Base-by-base conservation (phyloP, 176 grass and related monocot genomes). In the Guadua angustifolia region DNA sequence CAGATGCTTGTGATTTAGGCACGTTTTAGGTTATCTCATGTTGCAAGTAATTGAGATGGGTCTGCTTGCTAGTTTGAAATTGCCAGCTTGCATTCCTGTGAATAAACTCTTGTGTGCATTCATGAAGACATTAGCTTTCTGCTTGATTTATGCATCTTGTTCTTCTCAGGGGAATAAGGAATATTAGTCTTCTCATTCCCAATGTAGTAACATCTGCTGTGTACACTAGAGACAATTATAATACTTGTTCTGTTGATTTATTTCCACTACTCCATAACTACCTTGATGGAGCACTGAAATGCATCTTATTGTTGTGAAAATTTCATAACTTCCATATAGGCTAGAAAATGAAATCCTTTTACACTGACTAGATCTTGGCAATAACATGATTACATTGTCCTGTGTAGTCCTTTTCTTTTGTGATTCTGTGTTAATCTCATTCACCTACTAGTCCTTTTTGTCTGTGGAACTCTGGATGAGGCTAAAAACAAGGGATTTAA, bases 51-150 rank as follows among this genome's bases (percentile, higher is more conserved):
- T 6, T 8, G 18, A 80, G 62, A 36, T n/a, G 12, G 14, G 1
- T 50, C 8, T 74, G 62, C 74, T 85, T 78, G 47, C 33, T 67
- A 57, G 39, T 44, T 85, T 58, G 32, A 16, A 38, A 77, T 53
- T 75, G 15, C 14, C 21, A 25, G 32, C 14, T 66, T 84, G 60
- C 59, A 42, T 51, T 19, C 24, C 24, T 0, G 0, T 81, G 22
- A 78, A 42, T 65, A 10, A 17, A 43, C 66, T 42, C 32, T 42
- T 66, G 4, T 40, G 49, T 66, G 18, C 29, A 39, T 32, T 57
- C 33, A 57, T 75, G 73, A 40, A 66, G 18, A 35, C 7, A 17
- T 53, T 7, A 1, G 13, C n/a, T 53, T 16, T 55, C 21, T 70
- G 38, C 14, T 10, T 69, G 33, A 13, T 42, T 42, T 53, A 18